phyloP scores from a whole-genome alignment of 2,329 filamentous ascomycete genomes.

The Metarhizium humberi region DNA sequence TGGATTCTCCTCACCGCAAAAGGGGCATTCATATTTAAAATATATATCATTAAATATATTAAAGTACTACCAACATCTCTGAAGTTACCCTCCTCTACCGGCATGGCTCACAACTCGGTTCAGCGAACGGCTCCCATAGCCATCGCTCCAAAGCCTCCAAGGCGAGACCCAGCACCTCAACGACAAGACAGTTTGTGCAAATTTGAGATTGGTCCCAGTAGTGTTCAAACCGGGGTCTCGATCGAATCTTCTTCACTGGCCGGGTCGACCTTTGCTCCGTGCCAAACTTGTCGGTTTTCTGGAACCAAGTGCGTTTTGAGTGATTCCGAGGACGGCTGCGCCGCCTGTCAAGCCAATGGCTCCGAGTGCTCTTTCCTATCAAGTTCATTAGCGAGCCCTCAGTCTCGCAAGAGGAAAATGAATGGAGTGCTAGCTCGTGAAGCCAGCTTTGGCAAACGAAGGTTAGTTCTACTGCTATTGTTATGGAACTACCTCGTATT shows the following conservation, averaged over 20 bases:
- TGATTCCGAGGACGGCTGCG: slow-evolving; percentile 67
- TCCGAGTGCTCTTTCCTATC: slow-evolving; percentile 71
- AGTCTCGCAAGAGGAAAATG: slow-evolving; percentile 71
- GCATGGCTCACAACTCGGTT: slow-evolving; percentile 45
- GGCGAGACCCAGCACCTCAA: slow-evolving; percentile 28
- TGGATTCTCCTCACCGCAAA: background rate
- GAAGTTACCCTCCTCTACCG: slow-evolving; percentile 14
- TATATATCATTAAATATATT: background rate
- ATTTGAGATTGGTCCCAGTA: slow-evolving; percentile 40
- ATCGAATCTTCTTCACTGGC: slow-evolving; percentile 36
- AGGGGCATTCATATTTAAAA: background rate
- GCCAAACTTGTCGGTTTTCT: slow-evolving; percentile 65
- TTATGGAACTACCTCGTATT: background rate
- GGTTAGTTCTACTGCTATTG: slow-evolving; percentile 40
- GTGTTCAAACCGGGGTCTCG: slow-evolving; percentile 43
- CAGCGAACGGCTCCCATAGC: slow-evolving; percentile 55
- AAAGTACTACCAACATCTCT: background rate
- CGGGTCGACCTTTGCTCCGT: slow-evolving; percentile 42
- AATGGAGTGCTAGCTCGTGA: slow-evolving; percentile 54
- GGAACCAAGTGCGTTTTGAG: slow-evolving; percentile 67
- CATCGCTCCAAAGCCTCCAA: slow-evolving; percentile 52
- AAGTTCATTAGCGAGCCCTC: slow-evolving; percentile 42
- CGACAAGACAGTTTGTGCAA: slow-evolving; percentile 38
- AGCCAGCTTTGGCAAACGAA: slow-evolving; percentile 51
- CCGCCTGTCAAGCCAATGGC: slow-evolving; percentile 68